Percentiles rank a stretch among this genome's conserved stretches.
Conservation (phyloP, 495 filamentous ascomycete genomes). For the Terfezia claveryi region DNA sequence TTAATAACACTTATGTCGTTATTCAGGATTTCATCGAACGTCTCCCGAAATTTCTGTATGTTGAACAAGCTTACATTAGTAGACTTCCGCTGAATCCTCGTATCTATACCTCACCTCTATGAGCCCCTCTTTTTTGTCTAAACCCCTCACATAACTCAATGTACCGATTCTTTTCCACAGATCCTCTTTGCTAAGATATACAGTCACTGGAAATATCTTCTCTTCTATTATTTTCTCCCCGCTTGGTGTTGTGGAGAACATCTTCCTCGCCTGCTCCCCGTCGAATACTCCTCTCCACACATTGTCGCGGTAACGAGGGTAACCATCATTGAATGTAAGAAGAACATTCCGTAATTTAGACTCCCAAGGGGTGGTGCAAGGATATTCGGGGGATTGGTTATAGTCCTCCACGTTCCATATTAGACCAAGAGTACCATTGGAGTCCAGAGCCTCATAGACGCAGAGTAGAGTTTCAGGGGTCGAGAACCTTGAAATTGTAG, state of each 20-base stretch:
- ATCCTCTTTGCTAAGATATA: conserved; percentile 30
- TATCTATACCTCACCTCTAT: not conserved
- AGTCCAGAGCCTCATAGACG: conserved; percentile 34
- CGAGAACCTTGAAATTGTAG: conserved; percentile 35
- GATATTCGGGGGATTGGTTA: conserved; percentile 29
- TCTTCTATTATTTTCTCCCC: conserved; percentile 1
- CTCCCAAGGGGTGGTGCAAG: conserved; percentile 31
- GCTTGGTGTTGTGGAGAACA: not conserved
- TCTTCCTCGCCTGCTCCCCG: not conserved
- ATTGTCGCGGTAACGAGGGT: conserved; percentile 30
- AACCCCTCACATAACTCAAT: conserved; percentile 36
- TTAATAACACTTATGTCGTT: conserved; percentile 22
- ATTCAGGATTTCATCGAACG: conserved; percentile 25
- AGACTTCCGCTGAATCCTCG: too few relatives aligned
- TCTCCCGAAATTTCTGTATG: conserved; percentile 17
- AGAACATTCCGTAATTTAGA: conserved; percentile 30
- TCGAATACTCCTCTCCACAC: conserved; percentile 4
- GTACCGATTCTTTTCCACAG: conserved; percentile 36
- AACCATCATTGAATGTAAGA: conserved; percentile 26
- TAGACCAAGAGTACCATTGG: conserved; percentile 31
- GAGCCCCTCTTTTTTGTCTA: conserved; percentile 13
- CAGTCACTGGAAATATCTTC: conserved; percentile 19
- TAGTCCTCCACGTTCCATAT: conserved; percentile 50
- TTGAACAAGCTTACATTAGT: too few relatives aligned
- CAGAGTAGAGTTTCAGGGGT: conserved; percentile 32